A percentile compares a stretch with the other conserved stretches of the same genome.
Conservation (phyloP, 1,139 yeast genomes). For the Torulaspora globosa region DNA sequence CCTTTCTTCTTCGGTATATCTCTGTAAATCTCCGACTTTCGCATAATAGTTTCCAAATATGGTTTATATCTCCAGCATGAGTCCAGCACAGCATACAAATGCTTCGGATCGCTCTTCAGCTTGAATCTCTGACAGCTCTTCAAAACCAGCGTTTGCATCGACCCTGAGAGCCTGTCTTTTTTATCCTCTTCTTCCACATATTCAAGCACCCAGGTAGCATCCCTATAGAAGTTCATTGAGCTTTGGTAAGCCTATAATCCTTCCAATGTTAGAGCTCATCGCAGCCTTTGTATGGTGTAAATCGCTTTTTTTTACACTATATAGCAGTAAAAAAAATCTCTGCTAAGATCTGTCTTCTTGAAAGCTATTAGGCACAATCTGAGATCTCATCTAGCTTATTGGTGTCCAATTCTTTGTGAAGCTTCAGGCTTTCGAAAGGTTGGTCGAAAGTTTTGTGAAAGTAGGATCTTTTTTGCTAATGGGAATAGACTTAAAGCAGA, state of each 20-base stretch:
- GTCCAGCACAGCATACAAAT: slow-evolving; percentile 74
- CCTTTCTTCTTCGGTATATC: slow-evolving; percentile 44
- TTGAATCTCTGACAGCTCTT: slow-evolving; percentile 46
- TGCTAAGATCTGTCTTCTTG: neutral
- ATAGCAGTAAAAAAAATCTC: neutral
- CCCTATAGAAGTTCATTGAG: slow-evolving; percentile 58
- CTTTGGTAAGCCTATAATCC: neutral
- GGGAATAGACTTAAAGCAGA: neutral
- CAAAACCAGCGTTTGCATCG: slow-evolving; percentile 67
- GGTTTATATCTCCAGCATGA: slow-evolving; percentile 71
- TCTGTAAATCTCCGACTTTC: slow-evolving; percentile 56
- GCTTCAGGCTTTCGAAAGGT: neutral
- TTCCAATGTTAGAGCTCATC: slow-evolving; percentile 8
- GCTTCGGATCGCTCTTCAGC: slow-evolving; percentile 65
- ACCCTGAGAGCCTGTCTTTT: slow-evolving; percentile 41
- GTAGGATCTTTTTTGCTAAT: neutral
- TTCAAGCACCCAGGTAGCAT: slow-evolving; percentile 47
- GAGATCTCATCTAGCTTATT: neutral
- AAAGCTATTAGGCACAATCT: neutral
- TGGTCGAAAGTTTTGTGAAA: neutral
- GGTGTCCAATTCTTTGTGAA: neutral
- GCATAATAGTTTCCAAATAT: slow-evolving; percentile 56
- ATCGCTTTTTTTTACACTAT: slow-evolving; percentile 1
- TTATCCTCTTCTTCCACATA: slow-evolving; percentile 41
- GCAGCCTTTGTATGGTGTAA: slow-evolving; percentile 7